Percentiles rank a stretch among this genome's conserved stretches.
Evolutionary conservation across 306 rosid species (phyloP).

Genomic region (Astragalus membranaceus): DNA sequence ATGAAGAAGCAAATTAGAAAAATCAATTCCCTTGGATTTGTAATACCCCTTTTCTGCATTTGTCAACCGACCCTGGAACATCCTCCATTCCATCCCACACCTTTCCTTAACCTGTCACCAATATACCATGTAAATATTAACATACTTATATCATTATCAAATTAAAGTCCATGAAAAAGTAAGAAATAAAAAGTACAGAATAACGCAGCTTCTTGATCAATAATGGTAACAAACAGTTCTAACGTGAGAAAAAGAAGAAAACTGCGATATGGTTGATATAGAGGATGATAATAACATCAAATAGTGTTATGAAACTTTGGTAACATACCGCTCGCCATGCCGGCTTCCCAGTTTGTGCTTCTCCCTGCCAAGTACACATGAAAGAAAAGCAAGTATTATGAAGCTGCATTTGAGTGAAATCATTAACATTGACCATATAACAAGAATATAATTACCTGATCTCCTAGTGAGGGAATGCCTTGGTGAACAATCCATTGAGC

Average conservation of each 20-base stretch:
- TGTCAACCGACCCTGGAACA: slow-evolving; percentile 73
- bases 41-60: slow-evolving; percentile 75
- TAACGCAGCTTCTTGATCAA: no score
- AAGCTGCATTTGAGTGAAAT: not conserved
- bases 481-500: slow-evolving; percentile 96
- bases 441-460: slow-evolving; percentile 50
- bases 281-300: not conserved
- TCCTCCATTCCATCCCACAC: slow-evolving; percentile 92
- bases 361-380: slow-evolving; percentile 50
- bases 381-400: not conserved
- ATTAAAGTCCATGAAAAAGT: no score
- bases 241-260: no score
- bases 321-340: slow-evolving; percentile 85
- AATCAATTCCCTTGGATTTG: slow-evolving; percentile 46
- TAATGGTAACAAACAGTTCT: no score
- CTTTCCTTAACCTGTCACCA: slow-evolving; percentile 82
- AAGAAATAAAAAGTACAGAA: no score
- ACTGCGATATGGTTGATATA: no score
- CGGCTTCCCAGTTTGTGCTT: slow-evolving; percentile 55
- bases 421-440: not conserved
- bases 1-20: slow-evolving; percentile 36
- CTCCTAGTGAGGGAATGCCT: slow-evolving; percentile 82
- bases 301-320: not conserved
- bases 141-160: not conserved
- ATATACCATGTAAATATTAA: slow-evolving; percentile 4